Base-by-base conservation (phyloP, 202 grass and related monocot genomes). In the Setaria viridis region DNA sequence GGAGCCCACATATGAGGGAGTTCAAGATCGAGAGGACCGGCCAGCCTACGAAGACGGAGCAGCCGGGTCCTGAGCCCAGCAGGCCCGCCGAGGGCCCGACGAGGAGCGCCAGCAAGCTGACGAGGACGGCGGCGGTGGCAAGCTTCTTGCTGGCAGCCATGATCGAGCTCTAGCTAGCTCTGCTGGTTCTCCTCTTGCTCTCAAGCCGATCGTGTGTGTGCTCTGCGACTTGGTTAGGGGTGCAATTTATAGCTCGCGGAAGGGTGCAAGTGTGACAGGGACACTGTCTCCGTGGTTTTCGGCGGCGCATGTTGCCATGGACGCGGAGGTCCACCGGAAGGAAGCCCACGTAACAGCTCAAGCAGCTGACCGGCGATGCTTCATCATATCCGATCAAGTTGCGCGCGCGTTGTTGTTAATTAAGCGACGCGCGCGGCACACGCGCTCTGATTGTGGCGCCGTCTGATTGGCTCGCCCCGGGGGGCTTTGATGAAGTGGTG, bases 241-340 rank as follows among this genome's bases (percentile, higher is more conserved):
- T 47, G 57, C 76, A 63, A 63, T 78, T 63, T 78, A 78, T 78
- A 78, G 57, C 7, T 47, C 57, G 7, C 3, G 14, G n/a, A 6
- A 39, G 37, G 17, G 54, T 25, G 0, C 25, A 25, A 19, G 32
- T 37, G 49, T 55, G 70, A 19, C 9, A 9, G 17, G 48, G 0
- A 50, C 7, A 51, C 3, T 39, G 21, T 34, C 50, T 10, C 51
- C 76, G 5, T 14, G 45, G 5, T 51, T 80, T 65, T 32, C 50
- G 78, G 33, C 11, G 63, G 14, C 1, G 56, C 53, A 70, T 11
- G 49, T 76, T 15, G 20, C 51, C 60, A 62, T 62, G 58, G 57
- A 59, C 57, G 57, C 53, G 48, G 2, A 50, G 4, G 13, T 48
- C 46, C 11, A 48, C 46, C 46, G 46, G 53, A 32, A 62, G 59